Evolutionary conservation across 495 filamentous ascomycete species (phyloP), one percentile per base, ranked within the genome.

Genomic region (Daldinia loculata): DNA sequence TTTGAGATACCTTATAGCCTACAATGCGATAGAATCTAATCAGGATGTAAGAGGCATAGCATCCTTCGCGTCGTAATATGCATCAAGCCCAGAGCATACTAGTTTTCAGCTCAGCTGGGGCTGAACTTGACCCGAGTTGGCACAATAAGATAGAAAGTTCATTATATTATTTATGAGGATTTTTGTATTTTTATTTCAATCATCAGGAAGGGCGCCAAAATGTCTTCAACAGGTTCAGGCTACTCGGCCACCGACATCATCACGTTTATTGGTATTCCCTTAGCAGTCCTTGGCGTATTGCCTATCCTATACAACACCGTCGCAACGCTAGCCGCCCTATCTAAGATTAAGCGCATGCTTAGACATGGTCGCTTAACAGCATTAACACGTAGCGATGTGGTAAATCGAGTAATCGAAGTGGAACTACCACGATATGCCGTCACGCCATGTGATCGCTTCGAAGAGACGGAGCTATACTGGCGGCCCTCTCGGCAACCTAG

Each of bases 251-350:
- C 72, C 12, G 78, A 84, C 53, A 76, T 85, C 55, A 84, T 84
- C 74, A 85, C 82, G 0, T 81, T 86, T 74, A 86, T 90, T 69
- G 88, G 88, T 61, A 81, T 91, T 2, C 89, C 89, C 17, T 80
- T 91, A 39, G 89, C 87, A 3, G 88, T 90, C 7, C 79, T 90
- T 8, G 89, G 89, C n/a, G 87, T 90, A n/a, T 78, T 89, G 6
- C 88, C 89, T 0, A 90, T 90, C 61, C 79, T 91, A 19, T 90
- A 89, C 78, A 90, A 89, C 69, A 86, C 84, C 26, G 71, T 82
- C 63, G 72, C 77, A 15, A 87, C 83, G 4, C 80, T 89, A 34
- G 75, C 84, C 11, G 87, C 85, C 4, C 77, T 88, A 2, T 86
- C 85, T 38, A 84, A 84, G 32, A 86, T 91, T 74, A 84, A 83